Conservation (phyloP, 2,329 filamentous ascomycete genomes). For the Talaromyces sp. region DNA sequence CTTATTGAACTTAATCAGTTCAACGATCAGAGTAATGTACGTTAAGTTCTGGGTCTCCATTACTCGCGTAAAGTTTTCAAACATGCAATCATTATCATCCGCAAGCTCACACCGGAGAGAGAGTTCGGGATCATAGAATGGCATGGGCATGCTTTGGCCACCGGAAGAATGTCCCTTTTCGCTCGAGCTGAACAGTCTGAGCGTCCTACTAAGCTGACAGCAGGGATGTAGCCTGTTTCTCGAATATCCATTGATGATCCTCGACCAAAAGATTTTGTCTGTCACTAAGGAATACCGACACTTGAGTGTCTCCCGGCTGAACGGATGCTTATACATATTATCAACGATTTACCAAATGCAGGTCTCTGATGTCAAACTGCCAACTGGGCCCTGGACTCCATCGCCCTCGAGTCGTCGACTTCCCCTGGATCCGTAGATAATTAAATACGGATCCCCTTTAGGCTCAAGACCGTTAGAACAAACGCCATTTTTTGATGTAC, state of each 20-base stretch:
- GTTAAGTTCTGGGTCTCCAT: neutral
- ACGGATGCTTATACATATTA: neutral
- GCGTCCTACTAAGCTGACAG: conserved; percentile 11
- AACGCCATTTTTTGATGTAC: neutral
- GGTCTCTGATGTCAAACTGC: no score
- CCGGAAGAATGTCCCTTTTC: neutral
- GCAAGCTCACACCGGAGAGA: neutral
- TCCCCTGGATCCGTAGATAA: no score
- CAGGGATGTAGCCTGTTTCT: neutral
- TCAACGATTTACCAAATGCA: no score
- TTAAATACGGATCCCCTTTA: neutral
- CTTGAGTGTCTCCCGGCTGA: neutral
- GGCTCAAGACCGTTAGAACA: neutral
- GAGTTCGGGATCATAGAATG: neutral
- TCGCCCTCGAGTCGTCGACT: no score
- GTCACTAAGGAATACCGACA: neutral
- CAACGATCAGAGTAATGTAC: neutral
- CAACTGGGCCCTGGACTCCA: no score
- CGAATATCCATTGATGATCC: neutral
- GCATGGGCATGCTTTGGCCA: neutral
- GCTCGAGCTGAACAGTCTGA: neutral
- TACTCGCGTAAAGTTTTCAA: no score
- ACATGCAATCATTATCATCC: no score
- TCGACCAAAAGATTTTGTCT: neutral
- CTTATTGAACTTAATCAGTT: neutral